Evolutionary conservation across 345 rosid genomes (phyloP), one percentile per base, ranked within the genome.

Genomic region (Eucalyptus decipiens): DNA sequence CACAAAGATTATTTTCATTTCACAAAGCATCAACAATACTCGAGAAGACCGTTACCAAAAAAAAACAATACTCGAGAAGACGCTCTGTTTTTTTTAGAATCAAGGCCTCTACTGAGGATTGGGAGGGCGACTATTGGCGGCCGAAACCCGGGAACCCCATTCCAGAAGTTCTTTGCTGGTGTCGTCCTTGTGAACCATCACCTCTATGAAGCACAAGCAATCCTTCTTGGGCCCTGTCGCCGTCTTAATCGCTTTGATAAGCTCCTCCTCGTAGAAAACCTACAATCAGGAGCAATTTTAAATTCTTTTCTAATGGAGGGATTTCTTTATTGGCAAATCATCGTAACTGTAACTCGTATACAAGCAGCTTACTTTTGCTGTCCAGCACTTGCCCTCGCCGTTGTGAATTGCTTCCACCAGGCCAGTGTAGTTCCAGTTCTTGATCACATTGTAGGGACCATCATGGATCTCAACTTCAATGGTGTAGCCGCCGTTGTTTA

Each of bases 401-500:
- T 96, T 95, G 91, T 94, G 95, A 91, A 96, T 94, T 47, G 98
- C 96, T 58, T 95, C 97, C 19, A 95, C 92, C 86, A 96, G 88
- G 60, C 90, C 96, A 1, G 97, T 95, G 93, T 96, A 96, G 95
- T 96, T 94, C 98, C 98, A 95, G 93, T 96, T 95, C 95, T 96
- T 96, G 49, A 96, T 96, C 93, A 95, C 96, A 85, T 95, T 96
- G 93, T 96, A 94, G 14, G 98, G 98, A 8, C 98, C 98, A 60
- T 96, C 98, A 60, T 96, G 98, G 91, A 96, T 96, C 92, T 96
- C 97, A 3, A 95, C 97, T 92, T 95, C 98, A 32, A 95, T 95
- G 88, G 98, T 95, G 94, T 96, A 96, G 17, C 98, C 97, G 18
- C 97, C 97, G 58, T 96, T 96, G 93, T 96, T 96, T 52, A 96